A percentile compares a stretch with the other conserved stretches of the same genome.
phyloP scores from a whole-genome alignment of 164 flowering plant genomes.

The Dillenia suffruticosa region DNA sequence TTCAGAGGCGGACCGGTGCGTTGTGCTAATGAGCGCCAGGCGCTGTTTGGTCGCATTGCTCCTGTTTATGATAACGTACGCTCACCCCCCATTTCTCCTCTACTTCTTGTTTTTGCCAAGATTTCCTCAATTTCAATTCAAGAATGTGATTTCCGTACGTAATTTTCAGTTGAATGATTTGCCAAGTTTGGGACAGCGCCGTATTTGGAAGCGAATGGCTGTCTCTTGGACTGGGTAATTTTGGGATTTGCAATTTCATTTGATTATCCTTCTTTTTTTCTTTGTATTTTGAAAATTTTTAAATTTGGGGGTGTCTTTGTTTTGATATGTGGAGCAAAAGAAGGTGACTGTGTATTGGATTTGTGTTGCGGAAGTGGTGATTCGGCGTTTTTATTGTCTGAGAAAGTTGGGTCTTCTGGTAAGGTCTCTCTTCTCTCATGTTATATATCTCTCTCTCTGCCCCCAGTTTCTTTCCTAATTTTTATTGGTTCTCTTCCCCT shows the following conservation, averaged over 20 bases:
- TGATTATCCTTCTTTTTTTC: background rate
- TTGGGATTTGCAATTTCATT: background rate
- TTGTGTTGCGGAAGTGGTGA: slow-evolving; percentile 99
- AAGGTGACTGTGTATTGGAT: slow-evolving; percentile 74
- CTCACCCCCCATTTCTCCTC: background rate
- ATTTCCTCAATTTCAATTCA: too few species aligned
- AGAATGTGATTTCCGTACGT: background rate
- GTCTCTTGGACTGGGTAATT: slow-evolving; percentile 85
- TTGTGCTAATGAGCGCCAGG: slow-evolving; percentile 62
- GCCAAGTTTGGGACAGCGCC: slow-evolving; percentile 82
- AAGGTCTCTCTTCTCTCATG: slow-evolving; percentile 43
- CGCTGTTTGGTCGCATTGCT: slow-evolving; percentile 81
- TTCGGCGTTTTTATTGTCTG: slow-evolving; percentile 82
- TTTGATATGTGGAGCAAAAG: slow-evolving; percentile 45
- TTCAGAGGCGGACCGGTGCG: slow-evolving; percentile 14
- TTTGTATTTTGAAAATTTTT: slow-evolving; percentile 1
- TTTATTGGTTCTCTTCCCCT: too few species aligned
- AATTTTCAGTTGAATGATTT: slow-evolving; percentile 72
- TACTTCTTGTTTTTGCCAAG: background rate
- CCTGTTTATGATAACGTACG: slow-evolving; percentile 81
- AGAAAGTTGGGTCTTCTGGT: slow-evolving; percentile 72
- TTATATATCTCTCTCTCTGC: background rate
- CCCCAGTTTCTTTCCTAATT: background rate
- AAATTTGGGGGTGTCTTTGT: background rate
- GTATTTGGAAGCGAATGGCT: slow-evolving; percentile 94